These are phyloP conservation scores for Elsinoe arachidis DNA, from an alignment of 2,329 filamentous ascomycete genomes.

Conservation along the genomic window DNA sequence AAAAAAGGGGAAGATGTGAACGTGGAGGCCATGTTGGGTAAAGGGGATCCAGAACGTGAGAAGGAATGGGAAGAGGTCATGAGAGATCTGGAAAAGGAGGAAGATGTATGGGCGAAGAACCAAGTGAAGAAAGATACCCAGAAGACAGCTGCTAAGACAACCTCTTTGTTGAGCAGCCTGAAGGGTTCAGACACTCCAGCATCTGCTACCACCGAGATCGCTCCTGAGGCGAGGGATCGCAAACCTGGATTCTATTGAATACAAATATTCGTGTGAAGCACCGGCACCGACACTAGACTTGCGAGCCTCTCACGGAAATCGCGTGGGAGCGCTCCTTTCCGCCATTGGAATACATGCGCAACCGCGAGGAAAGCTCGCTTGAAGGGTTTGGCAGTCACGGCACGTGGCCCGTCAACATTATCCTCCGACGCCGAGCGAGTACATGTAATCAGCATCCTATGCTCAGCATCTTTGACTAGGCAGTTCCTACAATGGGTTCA, in stretches of 20 bases:
- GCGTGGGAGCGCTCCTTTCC: background rate
- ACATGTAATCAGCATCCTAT: background rate
- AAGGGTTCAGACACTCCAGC: background rate
- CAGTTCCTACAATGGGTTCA: background rate
- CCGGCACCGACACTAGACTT: no score
- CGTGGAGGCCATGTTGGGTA: conserved; percentile 72
- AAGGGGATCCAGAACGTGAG: conserved; percentile 66
- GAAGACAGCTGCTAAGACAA: background rate
- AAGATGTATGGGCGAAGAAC: conserved; percentile 24
- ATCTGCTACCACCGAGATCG: background rate
- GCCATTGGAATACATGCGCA: background rate
- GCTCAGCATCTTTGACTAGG: background rate
- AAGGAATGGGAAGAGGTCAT: conserved; percentile 79
- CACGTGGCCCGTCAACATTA: background rate
- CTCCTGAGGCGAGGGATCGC: background rate
- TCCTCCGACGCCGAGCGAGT: background rate
- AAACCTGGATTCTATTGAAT: conserved; percentile 12
- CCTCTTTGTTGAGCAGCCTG: background rate
- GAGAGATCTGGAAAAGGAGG: conserved; percentile 30
- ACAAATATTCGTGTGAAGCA: background rate
- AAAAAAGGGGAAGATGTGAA: conserved; percentile 70
- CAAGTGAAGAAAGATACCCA: conserved; percentile 20
- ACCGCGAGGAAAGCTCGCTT: background rate
- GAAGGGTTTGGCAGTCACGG: background rate
- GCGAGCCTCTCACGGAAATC: background rate